Evolutionary conservation across 73 alveolate species (phyloP).

Genomic region (Symbiodinium natans): DNA sequence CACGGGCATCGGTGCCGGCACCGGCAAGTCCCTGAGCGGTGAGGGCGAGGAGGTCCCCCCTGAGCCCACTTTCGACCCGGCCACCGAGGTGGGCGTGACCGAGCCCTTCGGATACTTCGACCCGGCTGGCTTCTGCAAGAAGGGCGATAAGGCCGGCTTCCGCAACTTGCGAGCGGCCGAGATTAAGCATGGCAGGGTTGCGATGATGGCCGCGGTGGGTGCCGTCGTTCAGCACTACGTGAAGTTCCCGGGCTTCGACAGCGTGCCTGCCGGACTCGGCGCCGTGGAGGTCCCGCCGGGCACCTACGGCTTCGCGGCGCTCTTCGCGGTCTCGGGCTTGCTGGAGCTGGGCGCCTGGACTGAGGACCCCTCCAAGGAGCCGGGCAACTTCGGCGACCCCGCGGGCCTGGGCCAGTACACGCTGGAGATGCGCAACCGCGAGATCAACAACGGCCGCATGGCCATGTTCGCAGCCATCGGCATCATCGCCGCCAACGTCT

Average conservation of each 20-base stretch:
- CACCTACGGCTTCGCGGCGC: neutral
- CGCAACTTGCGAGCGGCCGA: constrained; percentile 12
- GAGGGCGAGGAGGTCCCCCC: neutral
- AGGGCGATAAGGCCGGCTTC: neutral
- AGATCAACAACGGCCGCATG: too few relatives aligned
- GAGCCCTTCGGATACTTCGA: constrained; percentile 11
- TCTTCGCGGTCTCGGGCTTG: neutral
- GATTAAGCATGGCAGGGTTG: constrained; percentile 9
- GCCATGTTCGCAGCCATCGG: constrained; percentile 20
- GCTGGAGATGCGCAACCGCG: constrained; percentile 14
- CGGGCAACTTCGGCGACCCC: neutral
- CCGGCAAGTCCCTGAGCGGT: neutral
- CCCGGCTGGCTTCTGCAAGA: neutral
- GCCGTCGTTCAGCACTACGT: neutral
- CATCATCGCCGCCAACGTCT: neutral
- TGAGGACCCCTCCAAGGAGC: neutral
- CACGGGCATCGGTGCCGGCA: neutral
- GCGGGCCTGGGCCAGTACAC: constrained; percentile 3
- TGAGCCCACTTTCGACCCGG: neutral
- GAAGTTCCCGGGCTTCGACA: neutral
- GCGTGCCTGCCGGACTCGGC: neutral
- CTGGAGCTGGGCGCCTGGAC: neutral
- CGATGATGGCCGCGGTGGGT: neutral
- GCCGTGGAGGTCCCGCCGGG: neutral
- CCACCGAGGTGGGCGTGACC: neutral